A percentile compares a stretch with the other conserved stretches of the same genome.
Conservation (phyloP, 2,329 filamentous ascomycete species). For the Fusarium burgessii region DNA sequence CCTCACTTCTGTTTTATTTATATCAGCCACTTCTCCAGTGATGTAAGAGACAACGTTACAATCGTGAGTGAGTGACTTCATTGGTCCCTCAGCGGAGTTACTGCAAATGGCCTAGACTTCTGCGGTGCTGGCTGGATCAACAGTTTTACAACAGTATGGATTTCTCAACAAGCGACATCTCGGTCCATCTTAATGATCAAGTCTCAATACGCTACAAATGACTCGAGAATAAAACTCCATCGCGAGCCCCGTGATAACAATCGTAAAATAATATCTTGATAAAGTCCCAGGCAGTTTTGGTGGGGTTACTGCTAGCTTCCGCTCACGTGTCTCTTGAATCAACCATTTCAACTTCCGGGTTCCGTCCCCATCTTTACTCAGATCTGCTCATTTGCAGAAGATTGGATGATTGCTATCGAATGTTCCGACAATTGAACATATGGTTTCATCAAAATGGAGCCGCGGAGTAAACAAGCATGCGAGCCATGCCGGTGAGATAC, state of each 20-base stretch:
- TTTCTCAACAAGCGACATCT: neutral
- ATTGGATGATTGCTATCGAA: neutral
- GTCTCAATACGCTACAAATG: too few relatives aligned
- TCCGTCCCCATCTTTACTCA: neutral
- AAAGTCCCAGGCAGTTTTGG: neutral
- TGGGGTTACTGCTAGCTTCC: neutral
- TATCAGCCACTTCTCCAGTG: neutral
- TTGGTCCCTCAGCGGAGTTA: neutral
- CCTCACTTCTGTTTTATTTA: neutral
- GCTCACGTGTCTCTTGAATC: neutral
- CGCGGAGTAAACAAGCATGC: slow-evolving; percentile 20
- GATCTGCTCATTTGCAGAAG: neutral
- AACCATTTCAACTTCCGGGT: neutral
- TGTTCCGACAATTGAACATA: neutral
- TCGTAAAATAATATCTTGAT: neutral
- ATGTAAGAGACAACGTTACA: slow-evolving; percentile 10
- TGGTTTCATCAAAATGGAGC: neutral
- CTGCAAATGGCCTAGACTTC: neutral
- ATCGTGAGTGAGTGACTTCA: neutral
- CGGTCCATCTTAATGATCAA: too few relatives aligned
- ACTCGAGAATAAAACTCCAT: too few relatives aligned
- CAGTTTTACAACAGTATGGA: neutral
- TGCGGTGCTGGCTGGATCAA: neutral
- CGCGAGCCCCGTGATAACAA: neutral
- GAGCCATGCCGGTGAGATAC: slow-evolving; percentile 11